Evolutionary conservation across 768 basidiomycete species (phyloP), one percentile per base, ranked within the genome.

Genomic region (Suillus occidentalis): DNA sequence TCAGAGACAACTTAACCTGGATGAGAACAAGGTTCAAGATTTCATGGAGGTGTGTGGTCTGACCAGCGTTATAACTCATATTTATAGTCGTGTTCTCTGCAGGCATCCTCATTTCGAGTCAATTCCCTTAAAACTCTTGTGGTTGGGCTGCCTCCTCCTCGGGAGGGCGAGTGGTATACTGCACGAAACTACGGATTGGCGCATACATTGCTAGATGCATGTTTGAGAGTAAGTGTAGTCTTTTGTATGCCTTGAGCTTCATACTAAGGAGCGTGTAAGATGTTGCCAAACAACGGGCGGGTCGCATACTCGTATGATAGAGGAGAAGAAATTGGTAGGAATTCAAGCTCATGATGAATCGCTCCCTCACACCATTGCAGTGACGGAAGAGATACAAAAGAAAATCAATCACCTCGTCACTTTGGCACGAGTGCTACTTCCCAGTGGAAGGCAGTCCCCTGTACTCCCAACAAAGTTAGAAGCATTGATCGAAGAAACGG

Each of bases 161-260:
- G 74, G 4, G 72, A 80, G 37, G 75, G 75, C 28, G 72, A 65
- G 7, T 75, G 76, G 75, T 31, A 71, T 37, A 78, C 81, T 5
- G 76, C 66, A 39, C 72, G 83, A 61, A 84, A 80, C 66, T 84
- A 80, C 65, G 78, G 79, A 10, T 70, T 84, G 22, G 80, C 81
- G 0, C 75, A 80, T 60, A 83, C 78, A 6, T 65, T 84, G 8
- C 71, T 79, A 0, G 71, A 70, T 40, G 68, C 73, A 14, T 78
- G 79, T 61, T 69, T 83, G n/a, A 68, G 72, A 52, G 83, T 82
- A 66, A 59, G 20, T 25, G 43, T 40, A 20, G 28, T 36, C 6
- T 37, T 57, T 10, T 39, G 34, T 3, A 3, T 63, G 5, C 16
- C 43, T 36, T 18, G 28, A 9, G 34, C 36, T 50, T 6, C 62